A percentile compares a stretch with the other conserved stretches of the same genome.
These are phyloP conservation scores for Fraxinus excelsior DNA, from an alignment of 257 asterid species.

Conservation along the genomic window DNA sequence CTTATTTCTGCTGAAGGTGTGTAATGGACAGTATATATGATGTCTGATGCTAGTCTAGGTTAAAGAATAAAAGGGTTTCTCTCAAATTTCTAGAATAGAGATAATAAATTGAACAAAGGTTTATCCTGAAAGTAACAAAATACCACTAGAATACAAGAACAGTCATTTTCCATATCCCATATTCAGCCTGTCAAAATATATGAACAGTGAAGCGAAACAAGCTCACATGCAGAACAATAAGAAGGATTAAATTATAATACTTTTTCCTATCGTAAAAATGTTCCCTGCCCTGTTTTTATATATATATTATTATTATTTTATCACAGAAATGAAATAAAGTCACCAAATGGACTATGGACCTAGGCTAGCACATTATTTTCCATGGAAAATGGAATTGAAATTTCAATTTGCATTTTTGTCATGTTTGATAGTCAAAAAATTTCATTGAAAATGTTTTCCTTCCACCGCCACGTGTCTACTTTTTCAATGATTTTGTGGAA, in stretches of 20 bases:
- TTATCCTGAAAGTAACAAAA: slow-evolving; percentile 10
- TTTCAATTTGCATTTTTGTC: too few relatives aligned
- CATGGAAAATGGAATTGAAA: too few relatives aligned
- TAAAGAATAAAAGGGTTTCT: slow-evolving; percentile 19
- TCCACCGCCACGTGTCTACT: too few relatives aligned
- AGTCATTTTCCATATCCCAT: not conserved
- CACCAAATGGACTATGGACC: too few relatives aligned
- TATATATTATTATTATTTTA: too few relatives aligned
- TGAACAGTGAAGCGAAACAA: not conserved
- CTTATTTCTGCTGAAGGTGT: not conserved
- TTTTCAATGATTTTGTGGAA: too few relatives aligned
- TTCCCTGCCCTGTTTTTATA: too few relatives aligned
- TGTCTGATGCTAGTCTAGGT: slow-evolving; percentile 26
- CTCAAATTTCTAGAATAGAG: slow-evolving; percentile 1
- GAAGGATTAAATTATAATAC: not conserved
- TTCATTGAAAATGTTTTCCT: too few relatives aligned
- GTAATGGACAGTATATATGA: not conserved
- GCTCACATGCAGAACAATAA: not conserved
- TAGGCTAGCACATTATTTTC: too few relatives aligned
- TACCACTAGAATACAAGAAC: slow-evolving; percentile 20
- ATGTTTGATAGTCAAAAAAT: too few relatives aligned
- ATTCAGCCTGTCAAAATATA: not conserved
- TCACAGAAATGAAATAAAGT: too few relatives aligned
- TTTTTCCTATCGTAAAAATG: not conserved
- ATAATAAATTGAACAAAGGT: slow-evolving; percentile 5